Evolutionary conservation across 164 flowering plant genomes (phyloP).

Genomic region (Vitis rotundifolia): DNA sequence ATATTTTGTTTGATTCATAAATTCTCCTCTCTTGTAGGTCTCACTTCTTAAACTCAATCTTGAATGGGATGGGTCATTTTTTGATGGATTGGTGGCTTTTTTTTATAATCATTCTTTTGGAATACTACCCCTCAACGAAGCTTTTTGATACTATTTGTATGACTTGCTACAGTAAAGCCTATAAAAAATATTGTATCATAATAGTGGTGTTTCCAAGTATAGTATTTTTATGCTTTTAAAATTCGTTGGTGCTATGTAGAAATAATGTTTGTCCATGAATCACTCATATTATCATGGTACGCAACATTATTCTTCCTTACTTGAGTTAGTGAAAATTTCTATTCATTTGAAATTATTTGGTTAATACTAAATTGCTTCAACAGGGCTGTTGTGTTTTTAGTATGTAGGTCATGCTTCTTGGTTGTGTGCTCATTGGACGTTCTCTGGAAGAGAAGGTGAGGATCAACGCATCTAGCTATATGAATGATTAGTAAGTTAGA

Average conservation of each 20-base stretch:
- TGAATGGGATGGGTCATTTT: constrained; percentile 87
- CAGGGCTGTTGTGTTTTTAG: constrained; percentile 47
- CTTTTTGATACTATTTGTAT: background rate
- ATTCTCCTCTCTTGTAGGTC: constrained; percentile 42
- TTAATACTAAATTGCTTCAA: constrained; percentile 24
- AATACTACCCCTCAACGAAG: background rate
- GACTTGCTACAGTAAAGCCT: background rate
- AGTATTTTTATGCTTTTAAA: too few relatives aligned
- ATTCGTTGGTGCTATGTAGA: too few relatives aligned
- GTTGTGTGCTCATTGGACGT: constrained; percentile 94
- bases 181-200: too few relatives aligned
- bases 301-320: background rate
- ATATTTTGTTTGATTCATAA: background rate
- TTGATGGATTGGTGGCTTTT: constrained; percentile 93
- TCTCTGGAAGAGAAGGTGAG: constrained; percentile 91
- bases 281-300: background rate
- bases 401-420: constrained; percentile 99
- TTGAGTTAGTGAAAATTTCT: background rate
- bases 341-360: background rate
- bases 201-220: too few relatives aligned
- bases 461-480: constrained; percentile 87
- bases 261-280: too few relatives aligned
- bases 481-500: constrained; percentile 86
- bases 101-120: constrained; percentile 14
- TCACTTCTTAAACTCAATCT: constrained; percentile 87